phyloP scores from a whole-genome alignment of 169 alveolate species.

The Plasmodium fragile region DNA sequence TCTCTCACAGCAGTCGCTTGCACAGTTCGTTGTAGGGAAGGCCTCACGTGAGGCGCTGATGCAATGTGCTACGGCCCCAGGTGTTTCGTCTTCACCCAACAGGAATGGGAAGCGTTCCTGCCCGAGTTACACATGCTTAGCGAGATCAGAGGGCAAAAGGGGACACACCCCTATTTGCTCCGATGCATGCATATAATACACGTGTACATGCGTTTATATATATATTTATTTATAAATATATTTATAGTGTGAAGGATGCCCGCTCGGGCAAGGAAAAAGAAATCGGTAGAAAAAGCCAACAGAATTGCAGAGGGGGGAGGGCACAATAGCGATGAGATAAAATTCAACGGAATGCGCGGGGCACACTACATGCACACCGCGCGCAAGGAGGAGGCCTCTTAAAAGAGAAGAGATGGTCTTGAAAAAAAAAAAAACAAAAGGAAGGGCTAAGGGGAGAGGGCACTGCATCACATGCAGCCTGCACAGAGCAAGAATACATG shows the following conservation, averaged over 20 bases:
- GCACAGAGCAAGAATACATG: neutral
- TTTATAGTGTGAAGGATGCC: neutral
- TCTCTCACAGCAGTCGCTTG: neutral
- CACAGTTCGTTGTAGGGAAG: neutral
- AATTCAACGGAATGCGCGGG: neutral
- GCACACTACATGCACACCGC: neutral
- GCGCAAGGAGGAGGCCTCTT: neutral
- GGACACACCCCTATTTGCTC: neutral
- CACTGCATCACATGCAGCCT: neutral
- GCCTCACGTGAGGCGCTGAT: neutral
- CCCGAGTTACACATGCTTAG: neutral
- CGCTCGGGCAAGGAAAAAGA: neutral
- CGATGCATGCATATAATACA: neutral
- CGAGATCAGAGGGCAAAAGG: neutral
- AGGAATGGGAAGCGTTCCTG: neutral
- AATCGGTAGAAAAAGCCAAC: neutral
- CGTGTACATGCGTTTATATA: neutral
- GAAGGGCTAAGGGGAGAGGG: neutral
- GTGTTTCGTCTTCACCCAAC: neutral
- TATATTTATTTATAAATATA: neutral
- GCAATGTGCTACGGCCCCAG: neutral
- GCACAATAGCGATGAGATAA: neutral
- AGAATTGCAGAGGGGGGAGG: neutral
- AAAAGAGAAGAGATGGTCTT: neutral
- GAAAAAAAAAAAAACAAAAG: slow-evolving; percentile 4